These are phyloP conservation scores for Pyracantha coccinea DNA, from an alignment of 331 rosid species.

Conservation along the genomic window DNA sequence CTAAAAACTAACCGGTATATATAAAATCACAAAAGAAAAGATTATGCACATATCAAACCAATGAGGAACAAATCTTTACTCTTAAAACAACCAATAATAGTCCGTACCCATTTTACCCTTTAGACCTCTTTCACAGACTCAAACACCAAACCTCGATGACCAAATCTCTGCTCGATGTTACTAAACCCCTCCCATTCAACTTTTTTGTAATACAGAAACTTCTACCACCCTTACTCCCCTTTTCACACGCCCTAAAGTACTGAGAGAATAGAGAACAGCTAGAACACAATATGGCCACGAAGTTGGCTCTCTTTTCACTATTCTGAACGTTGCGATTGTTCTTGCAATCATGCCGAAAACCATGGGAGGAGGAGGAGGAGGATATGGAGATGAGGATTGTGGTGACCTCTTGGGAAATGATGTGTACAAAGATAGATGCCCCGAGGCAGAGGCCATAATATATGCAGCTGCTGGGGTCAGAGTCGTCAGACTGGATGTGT, in stretches of 20 bases:
- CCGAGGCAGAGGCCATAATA: slow-evolving; percentile 59
- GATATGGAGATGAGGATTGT: slow-evolving; percentile 21
- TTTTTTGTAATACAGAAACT: not conserved
- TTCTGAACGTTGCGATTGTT: slow-evolving; percentile 29
- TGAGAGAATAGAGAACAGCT: not conserved
- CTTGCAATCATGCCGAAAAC: slow-evolving; percentile 13
- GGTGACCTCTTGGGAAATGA: slow-evolving; percentile 22
- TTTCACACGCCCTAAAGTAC: not conserved
- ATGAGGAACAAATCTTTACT: no score
- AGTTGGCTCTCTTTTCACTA: slow-evolving; percentile 17
- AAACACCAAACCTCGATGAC: not conserved
- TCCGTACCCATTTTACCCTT: not conserved
- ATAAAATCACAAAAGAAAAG: no score
- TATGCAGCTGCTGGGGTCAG: slow-evolving; percentile 42
- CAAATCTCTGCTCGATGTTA: not conserved
- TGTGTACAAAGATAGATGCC: slow-evolving; percentile 35
- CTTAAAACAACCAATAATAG: no score
- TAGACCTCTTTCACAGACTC: not conserved
- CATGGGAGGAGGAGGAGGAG: slow-evolving; percentile 18
- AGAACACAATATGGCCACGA: slow-evolving; percentile 16
- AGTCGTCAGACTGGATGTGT: slow-evolving; percentile 34
- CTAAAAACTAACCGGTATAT: no score
- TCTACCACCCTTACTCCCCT: not conserved
- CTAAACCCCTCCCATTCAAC: not conserved
- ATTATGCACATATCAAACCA: no score